Percentiles rank a stretch among this genome's conserved stretches.
phyloP scores from a whole-genome alignment of 345 rosid species.

The Camelina laxa region DNA sequence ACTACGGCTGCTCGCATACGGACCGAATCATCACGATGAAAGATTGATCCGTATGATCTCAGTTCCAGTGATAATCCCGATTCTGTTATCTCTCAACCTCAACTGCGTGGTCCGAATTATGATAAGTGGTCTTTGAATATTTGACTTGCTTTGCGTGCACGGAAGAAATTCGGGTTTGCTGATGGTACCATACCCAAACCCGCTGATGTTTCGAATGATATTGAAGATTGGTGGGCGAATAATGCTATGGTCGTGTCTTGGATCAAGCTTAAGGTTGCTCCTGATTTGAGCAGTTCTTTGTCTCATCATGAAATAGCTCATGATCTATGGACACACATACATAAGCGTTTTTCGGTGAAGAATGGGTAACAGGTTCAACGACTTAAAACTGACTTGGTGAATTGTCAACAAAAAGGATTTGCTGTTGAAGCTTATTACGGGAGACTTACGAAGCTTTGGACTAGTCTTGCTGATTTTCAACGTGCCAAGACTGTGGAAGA shows the following conservation, averaged over 20 bases:
- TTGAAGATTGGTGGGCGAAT: background rate
- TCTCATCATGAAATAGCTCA: background rate
- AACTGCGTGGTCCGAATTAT: background rate
- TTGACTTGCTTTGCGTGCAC: background rate
- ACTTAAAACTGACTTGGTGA: background rate
- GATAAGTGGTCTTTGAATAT: background rate
- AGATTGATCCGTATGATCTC: background rate
- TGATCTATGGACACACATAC: background rate
- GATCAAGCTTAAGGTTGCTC: background rate
- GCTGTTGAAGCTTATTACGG: background rate
- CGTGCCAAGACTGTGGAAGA: background rate
- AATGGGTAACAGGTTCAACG: background rate
- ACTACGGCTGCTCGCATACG: too few relatives aligned
- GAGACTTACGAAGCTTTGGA: background rate
- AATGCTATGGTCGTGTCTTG: background rate
- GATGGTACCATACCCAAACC: rapidly evolving
- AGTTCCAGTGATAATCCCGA: background rate
- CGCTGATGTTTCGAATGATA: rapidly evolving
- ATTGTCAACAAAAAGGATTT: background rate
- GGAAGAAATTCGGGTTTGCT: background rate
- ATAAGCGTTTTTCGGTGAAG: background rate
- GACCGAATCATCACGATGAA: too few relatives aligned
- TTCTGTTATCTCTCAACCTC: background rate
- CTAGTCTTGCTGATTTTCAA: background rate
- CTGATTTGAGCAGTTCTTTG: background rate